Evolutionary conservation across 2,329 filamentous ascomycete genomes (phyloP).

Genomic region (Lithohypha guttulata): DNA sequence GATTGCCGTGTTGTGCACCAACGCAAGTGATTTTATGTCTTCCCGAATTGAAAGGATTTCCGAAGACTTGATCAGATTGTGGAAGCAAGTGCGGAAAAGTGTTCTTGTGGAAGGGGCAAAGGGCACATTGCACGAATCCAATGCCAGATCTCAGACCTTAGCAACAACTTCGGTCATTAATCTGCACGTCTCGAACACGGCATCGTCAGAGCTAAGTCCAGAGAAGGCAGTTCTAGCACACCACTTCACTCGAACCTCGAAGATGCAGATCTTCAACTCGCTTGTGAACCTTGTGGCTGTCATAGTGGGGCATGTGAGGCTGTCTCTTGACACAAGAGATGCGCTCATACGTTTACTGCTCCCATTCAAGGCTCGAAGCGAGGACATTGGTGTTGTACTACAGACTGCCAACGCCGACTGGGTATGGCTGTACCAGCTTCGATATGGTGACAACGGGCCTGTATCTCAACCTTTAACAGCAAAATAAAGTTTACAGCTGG

Average conservation of each 20-base stretch:
- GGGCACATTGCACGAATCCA: neutral
- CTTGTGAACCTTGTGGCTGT: conserved; percentile 28
- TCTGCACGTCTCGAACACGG: neutral
- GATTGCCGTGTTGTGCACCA: conserved; percentile 55
- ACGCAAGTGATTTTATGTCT: conserved; percentile 71
- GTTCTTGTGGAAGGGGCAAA: conserved; percentile 21
- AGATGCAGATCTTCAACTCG: conserved; percentile 13
- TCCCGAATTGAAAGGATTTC: conserved; percentile 64
- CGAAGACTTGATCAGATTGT: conserved; percentile 32
- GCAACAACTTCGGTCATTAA: neutral
- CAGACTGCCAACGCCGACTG: conserved; percentile 18
- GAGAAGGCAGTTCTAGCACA: too few species aligned
- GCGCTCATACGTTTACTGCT: conserved; percentile 30
- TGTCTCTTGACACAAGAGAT: conserved; percentile 32
- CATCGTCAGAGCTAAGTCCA: too few species aligned
- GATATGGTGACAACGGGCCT: neutral
- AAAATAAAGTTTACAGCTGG: too few species aligned
- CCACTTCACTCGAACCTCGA: conserved; percentile 9
- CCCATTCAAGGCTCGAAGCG: conserved; percentile 8
- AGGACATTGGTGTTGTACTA: conserved; percentile 12
- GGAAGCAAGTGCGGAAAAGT: conserved; percentile 26
- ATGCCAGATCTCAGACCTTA: neutral
- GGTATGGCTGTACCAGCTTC: conserved; percentile 13
- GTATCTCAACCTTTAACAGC: too few species aligned
- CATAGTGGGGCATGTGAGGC: conserved; percentile 29